phyloP scores from a whole-genome alignment of 495 filamentous ascomycete species.

The Penicillium macrosclerotiorum region DNA sequence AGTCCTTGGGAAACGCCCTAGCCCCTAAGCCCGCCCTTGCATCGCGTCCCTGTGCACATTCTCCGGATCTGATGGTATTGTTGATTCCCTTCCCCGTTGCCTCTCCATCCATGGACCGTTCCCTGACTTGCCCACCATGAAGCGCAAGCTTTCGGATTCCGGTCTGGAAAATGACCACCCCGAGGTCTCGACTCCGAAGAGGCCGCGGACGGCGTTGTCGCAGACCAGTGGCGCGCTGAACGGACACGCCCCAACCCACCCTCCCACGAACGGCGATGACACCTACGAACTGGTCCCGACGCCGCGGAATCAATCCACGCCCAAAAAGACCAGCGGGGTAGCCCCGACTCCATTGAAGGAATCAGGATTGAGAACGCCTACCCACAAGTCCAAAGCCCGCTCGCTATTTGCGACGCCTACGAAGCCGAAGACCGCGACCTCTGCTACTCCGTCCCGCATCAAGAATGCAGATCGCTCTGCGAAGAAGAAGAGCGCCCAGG shows the following conservation, averaged over 20 bases:
- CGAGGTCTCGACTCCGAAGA: slow-evolving; percentile 43
- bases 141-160: slow-evolving; percentile 47
- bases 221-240: slow-evolving; percentile 30
- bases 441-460: slow-evolving; percentile 52
- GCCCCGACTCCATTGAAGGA: slow-evolving; percentile 38
- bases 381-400: slow-evolving; percentile 40
- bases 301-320: slow-evolving; percentile 34
- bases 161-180: slow-evolving; percentile 34
- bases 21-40: slow-evolving; percentile 22
- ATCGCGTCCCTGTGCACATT: slow-evolving; percentile 29
- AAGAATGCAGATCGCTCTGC: slow-evolving; percentile 79
- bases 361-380: slow-evolving; percentile 44
- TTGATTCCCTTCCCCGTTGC: slow-evolving; percentile 22
- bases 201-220: slow-evolving; percentile 26
- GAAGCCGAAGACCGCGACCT: slow-evolving; percentile 27
- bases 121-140: slow-evolving; percentile 34
- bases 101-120: slow-evolving; percentile 6
- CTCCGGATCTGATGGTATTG: slow-evolving; percentile 42
- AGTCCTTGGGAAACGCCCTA: slow-evolving; percentile 6
- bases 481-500: slow-evolving; percentile 77
- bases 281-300: slow-evolving; percentile 28
- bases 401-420: slow-evolving; percentile 43
- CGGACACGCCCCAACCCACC: slow-evolving; percentile 19
- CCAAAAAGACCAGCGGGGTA: slow-evolving; percentile 34
- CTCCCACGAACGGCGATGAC: slow-evolving; percentile 19